Evolutionary conservation across 2,329 filamentous ascomycete species (phyloP).

Genomic region (Scorias spongiosa): DNA sequence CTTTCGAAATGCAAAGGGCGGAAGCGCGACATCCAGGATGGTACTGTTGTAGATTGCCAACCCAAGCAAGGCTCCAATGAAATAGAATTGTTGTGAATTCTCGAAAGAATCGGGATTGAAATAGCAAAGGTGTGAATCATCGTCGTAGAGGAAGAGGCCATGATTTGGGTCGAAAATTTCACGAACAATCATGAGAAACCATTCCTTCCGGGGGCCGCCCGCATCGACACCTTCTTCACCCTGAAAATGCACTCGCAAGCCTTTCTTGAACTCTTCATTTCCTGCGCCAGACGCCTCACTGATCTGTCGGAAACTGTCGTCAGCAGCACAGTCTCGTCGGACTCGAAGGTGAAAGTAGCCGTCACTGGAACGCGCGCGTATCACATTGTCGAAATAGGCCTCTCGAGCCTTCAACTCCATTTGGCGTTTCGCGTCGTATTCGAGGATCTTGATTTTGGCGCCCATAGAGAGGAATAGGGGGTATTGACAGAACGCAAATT

Average conservation of each 20-base stretch:
- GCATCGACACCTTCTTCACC: conserved; percentile 88
- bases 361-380: conserved; percentile 56
- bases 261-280: conserved; percentile 80
- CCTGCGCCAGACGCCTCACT: conserved; percentile 71
- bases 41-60: conserved; percentile 91
- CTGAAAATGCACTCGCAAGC: conserved; percentile 66
- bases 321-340: conserved; percentile 70
- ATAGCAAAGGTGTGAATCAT: conserved; percentile 81
- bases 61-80: conserved; percentile 75
- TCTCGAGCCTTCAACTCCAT: conserved; percentile 82
- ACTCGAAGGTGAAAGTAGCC: conserved; percentile 59
- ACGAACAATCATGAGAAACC: conserved; percentile 76
- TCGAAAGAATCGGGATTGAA: conserved; percentile 87
- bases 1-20: conserved; percentile 80
- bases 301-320: conserved; percentile 72
- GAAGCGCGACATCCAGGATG: conserved; percentile 75
- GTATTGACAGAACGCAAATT: conserved; percentile 83
- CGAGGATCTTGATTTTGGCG: conserved; percentile 80
- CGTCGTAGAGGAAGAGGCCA: conserved; percentile 84
- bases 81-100: conserved; percentile 79
- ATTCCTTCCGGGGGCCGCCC: conserved; percentile 80
- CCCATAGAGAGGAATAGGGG: conserved; percentile 85
- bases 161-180: conserved; percentile 87
- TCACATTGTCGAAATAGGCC: conserved; percentile 80
- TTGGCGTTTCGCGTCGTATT: conserved; percentile 73